Conservation (phyloP, 768 basidiomycete genomes). For the Boletus patriciae region DNA sequence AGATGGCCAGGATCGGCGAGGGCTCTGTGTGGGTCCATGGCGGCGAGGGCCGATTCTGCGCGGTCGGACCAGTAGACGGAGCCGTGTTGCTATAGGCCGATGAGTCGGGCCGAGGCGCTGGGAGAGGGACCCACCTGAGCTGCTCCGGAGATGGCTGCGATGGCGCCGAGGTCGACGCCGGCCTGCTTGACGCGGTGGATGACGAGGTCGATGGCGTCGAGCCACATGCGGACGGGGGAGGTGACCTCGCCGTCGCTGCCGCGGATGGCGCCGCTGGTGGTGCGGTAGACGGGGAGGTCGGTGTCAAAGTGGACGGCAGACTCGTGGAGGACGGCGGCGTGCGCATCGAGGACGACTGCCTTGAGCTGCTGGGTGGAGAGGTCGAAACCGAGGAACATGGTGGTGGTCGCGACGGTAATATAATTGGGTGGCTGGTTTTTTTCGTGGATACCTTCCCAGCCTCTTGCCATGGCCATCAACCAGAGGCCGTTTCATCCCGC, state of each 20-base stretch:
- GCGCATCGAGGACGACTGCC: background rate
- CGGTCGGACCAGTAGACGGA: slow-evolving; percentile 6
- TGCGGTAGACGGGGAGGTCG: background rate
- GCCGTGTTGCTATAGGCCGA: slow-evolving; percentile 2
- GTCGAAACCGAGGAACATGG: slow-evolving; percentile 2
- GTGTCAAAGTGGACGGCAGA: background rate
- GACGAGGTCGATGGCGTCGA: slow-evolving; percentile 9
- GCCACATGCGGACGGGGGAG: slow-evolving; percentile 10
- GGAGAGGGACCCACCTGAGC: slow-evolving; percentile 3
- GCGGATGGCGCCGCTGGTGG: background rate
- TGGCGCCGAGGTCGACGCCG: background rate
- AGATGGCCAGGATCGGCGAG: background rate
- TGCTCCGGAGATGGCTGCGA: slow-evolving; percentile 2
- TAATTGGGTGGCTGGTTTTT: background rate
- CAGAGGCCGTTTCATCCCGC: too few species aligned
- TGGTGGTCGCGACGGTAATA: background rate
- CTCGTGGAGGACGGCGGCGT: background rate
- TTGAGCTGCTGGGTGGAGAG: slow-evolving; percentile 10
- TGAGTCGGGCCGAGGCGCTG: background rate
- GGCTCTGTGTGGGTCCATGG: background rate
- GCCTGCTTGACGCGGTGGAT: background rate
- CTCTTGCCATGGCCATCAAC: slow-evolving; percentile 38
- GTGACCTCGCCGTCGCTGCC: background rate
- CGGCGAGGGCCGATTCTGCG: background rate
- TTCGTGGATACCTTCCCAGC: background rate